phyloP scores from a whole-genome alignment of 2,329 filamentous ascomycete species.

The Pseudogymnoascus sp. region DNA sequence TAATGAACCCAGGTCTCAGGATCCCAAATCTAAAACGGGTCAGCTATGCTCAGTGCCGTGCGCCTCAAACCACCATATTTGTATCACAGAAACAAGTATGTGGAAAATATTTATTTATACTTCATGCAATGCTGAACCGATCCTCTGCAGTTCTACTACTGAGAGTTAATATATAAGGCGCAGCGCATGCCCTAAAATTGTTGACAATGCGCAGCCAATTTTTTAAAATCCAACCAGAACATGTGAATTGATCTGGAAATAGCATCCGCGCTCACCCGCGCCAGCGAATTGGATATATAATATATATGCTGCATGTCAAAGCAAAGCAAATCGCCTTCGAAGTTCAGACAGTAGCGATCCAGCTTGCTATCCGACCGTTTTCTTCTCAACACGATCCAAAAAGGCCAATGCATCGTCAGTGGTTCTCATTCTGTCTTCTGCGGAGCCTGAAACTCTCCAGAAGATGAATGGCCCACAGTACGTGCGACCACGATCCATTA shows the following conservation, averaged over 20 bases:
- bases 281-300: conserved; percentile 4
- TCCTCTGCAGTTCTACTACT: not conserved
- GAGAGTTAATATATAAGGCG: not conserved
- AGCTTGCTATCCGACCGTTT: not conserved
- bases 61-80: not conserved
- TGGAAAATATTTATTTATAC: not conserved
- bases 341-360: not conserved
- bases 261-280: not conserved
- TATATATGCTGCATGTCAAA: not conserved
- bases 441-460: conserved; percentile 24
- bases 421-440: not conserved
- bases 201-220: not conserved
- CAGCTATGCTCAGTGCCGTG: not conserved
- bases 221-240: not conserved
- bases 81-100: not conserved
- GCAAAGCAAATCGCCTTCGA: not conserved
- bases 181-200: not conserved
- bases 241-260: not conserved
- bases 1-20: not conserved
- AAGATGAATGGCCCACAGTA: conserved; percentile 30
- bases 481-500: conserved; percentile 11
- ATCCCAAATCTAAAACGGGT: not conserved
- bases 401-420: not conserved
- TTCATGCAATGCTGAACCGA: not conserved
- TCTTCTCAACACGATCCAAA: not conserved